Conservation (phyloP, 805 yeast genomes). For the Candida pini region DNA sequence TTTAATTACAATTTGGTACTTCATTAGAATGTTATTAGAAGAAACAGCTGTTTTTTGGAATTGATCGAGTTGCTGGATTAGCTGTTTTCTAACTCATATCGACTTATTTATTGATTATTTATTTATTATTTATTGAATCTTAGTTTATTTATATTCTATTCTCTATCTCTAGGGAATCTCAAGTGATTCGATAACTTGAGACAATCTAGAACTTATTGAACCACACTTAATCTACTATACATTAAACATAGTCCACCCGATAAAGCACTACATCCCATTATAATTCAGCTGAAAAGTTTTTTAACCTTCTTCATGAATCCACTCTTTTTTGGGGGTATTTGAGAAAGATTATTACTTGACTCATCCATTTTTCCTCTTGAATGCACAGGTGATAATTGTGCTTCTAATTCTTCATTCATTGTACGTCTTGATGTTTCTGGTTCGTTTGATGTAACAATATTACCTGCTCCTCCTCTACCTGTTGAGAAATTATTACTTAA, state of each 20-base stretch:
- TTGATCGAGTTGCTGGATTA: too few relatives aligned
- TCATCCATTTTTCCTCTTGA: slow-evolving; percentile 14
- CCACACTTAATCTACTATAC: too few relatives aligned
- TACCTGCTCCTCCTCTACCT: slow-evolving; percentile 57
- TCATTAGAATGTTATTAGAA: neutral
- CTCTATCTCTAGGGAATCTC: too few relatives aligned
- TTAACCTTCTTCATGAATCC: slow-evolving; percentile 15
- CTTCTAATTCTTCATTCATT: slow-evolving; percentile 36
- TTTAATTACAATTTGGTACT: neutral
- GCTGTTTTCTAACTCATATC: too few relatives aligned
- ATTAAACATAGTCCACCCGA: too few relatives aligned
- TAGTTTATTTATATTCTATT: too few relatives aligned
- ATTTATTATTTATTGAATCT: too few relatives aligned
- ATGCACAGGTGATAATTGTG: slow-evolving; percentile 32
- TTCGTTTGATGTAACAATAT: slow-evolving; percentile 34
- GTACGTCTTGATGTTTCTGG: slow-evolving; percentile 23
- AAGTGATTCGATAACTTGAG: too few relatives aligned
- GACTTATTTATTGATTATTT: too few relatives aligned
- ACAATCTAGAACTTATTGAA: too few relatives aligned
- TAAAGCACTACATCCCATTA: too few relatives aligned
- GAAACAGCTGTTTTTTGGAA: too few relatives aligned
- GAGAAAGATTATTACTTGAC: slow-evolving; percentile 15
- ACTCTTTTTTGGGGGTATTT: slow-evolving; percentile 1
- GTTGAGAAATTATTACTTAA: slow-evolving; percentile 39
- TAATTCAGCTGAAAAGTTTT: slow-evolving; percentile 14